phyloP scores from a whole-genome alignment of 345 rosid genomes.

The Raphanus sativus region DNA sequence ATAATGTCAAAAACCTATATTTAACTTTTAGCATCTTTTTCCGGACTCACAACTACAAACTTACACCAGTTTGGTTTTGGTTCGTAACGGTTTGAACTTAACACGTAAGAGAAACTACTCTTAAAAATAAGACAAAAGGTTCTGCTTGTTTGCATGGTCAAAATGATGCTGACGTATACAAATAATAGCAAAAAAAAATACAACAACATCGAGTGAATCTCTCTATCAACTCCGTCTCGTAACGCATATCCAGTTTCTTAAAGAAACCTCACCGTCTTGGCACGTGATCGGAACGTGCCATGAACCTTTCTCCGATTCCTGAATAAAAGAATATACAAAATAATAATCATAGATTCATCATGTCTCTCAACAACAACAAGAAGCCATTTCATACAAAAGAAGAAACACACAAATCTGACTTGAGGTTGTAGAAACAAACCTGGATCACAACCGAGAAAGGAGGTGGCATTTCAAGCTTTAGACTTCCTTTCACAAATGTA shows the following conservation, averaged over 20 bases:
- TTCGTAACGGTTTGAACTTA: not conserved
- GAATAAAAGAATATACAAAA: not conserved
- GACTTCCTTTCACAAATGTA: conserved; percentile 61
- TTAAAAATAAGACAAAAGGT: not conserved
- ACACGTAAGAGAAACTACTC: not conserved
- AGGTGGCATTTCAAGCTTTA: conserved; percentile 70
- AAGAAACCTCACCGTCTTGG: conserved; percentile 36
- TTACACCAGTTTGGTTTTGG: not conserved
- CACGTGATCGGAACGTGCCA: conserved; percentile 76
- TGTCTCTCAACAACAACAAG: not conserved
- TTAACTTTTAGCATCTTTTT: too few species aligned
- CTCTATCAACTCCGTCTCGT: not conserved
- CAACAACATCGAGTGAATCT: not conserved
- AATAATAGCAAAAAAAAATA: not conserved
- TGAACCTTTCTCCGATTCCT: conserved; percentile 89
- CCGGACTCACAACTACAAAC: not conserved
- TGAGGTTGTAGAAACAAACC: conserved; percentile 46
- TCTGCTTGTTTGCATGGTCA: not conserved
- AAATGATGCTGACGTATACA: not conserved
- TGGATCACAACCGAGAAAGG: conserved; percentile 63
- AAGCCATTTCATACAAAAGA: not conserved
- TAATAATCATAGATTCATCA: not conserved
- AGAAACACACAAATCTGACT: not conserved
- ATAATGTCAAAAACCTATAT: too few species aligned
- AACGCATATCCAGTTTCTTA: conserved; percentile 65